Percentiles rank a stretch among this genome's conserved stretches.
phyloP scores from a whole-genome alignment of 306 rosid species.

The Cucumis cinereus region DNA sequence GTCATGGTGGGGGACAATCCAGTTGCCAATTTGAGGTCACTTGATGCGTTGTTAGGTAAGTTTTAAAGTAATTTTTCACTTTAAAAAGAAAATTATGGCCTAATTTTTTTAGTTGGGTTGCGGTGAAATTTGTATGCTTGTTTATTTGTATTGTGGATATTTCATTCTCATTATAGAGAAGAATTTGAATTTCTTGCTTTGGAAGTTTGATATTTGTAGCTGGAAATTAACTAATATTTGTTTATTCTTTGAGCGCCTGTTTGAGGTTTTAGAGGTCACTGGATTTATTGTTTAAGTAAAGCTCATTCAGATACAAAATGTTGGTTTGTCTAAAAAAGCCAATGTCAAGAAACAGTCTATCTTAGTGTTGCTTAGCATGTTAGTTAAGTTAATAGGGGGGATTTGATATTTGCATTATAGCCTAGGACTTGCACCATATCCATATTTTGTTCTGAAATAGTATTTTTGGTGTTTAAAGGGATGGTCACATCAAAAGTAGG shows the following conservation, averaged over 20 bases:
- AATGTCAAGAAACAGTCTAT: not conserved
- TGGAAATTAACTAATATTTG: not conserved
- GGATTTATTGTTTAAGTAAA: not conserved
- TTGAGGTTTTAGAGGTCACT: not conserved
- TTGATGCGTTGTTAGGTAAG: constrained; percentile 77
- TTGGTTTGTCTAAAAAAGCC: not conserved
- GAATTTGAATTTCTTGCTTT: not conserved
- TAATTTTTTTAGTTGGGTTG: not conserved
- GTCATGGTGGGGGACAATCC: constrained; percentile 85
- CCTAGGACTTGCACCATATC: not conserved
- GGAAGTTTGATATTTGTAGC: not conserved
- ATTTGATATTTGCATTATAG: not conserved
- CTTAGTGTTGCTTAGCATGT: not conserved
- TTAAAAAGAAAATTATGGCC: not conserved
- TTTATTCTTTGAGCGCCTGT: not conserved
- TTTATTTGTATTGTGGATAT: not conserved
- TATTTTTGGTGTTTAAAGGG: constrained; percentile 35
- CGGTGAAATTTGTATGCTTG: too few relatives aligned
- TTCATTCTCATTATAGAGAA: not conserved
- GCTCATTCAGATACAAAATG: not conserved
- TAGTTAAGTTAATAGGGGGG: not conserved
- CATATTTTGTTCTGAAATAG: not conserved
- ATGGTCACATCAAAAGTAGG: constrained; percentile 98
- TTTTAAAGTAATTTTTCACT: not conserved
- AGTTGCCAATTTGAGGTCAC: constrained; percentile 67